Evolutionary conservation across 2,329 filamentous ascomycete species (phyloP).

Genomic region (Sporothrix schenckii): DNA sequence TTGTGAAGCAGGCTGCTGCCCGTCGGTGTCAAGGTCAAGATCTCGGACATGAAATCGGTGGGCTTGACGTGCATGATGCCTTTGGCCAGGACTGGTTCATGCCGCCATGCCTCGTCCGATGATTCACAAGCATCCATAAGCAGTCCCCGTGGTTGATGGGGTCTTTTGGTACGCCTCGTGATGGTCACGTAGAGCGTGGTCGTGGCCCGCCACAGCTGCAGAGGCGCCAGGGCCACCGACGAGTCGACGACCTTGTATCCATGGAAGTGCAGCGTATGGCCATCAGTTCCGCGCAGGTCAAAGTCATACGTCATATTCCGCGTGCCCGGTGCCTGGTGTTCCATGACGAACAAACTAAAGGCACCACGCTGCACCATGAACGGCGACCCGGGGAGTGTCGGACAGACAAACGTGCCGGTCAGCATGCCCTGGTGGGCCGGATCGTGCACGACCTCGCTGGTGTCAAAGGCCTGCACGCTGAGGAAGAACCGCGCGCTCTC

Average conservation of each 20-base stretch:
- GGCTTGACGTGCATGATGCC: conserved; percentile 62
- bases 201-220: conserved; percentile 63
- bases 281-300: conserved; percentile 59
- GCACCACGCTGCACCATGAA: conserved; percentile 63
- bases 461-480: conserved; percentile 60
- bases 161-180: conserved; percentile 43
- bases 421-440: conserved; percentile 56
- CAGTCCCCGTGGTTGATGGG: neutral
- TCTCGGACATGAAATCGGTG: conserved; percentile 58
- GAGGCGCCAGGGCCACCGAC: conserved; percentile 58
- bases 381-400: conserved; percentile 58
- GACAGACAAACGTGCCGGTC: conserved; percentile 62
- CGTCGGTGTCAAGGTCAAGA: conserved; percentile 57
- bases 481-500: conserved; percentile 63
- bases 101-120: conserved; percentile 46
- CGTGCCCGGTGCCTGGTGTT: conserved; percentile 58
- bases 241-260: conserved; percentile 66
- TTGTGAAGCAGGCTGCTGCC: conserved; percentile 53
- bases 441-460: conserved; percentile 51
- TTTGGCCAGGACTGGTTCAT: conserved; percentile 53
- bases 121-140: conserved; percentile 36
- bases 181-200: conserved; percentile 66
- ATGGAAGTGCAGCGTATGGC: conserved; percentile 59
- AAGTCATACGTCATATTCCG: conserved; percentile 65
- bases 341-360: conserved; percentile 60